Evolutionary conservation across 2,329 filamentous ascomycete species (phyloP).

Genomic region (Capronia epimyces): DNA sequence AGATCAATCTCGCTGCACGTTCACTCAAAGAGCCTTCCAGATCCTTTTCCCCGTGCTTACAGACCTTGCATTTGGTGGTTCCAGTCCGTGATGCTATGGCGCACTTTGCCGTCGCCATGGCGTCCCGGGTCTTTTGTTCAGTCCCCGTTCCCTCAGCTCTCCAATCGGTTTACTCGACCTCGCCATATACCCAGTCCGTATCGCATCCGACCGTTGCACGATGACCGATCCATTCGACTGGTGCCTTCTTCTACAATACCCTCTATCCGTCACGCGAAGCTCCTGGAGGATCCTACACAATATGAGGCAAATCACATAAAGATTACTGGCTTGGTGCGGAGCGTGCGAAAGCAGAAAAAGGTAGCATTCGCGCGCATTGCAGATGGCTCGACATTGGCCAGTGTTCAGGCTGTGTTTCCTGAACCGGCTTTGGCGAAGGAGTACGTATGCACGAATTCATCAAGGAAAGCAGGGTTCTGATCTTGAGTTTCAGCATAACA

Average conservation of each 20-base stretch:
- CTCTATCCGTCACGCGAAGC: constrained; percentile 10
- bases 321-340: constrained; percentile 26
- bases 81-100: constrained; percentile 24
- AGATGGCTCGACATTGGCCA: constrained; percentile 75
- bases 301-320: constrained; percentile 6
- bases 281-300: constrained; percentile 3
- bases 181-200: background rate
- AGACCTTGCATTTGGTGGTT: background rate
- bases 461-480: constrained; percentile 29
- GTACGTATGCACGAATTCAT: constrained; percentile 49
- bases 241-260: background rate
- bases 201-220: constrained; percentile 1
- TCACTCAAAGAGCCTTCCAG: background rate
- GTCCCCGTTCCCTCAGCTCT: background rate
- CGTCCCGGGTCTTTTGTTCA: constrained; percentile 3
- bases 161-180: background rate
- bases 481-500: constrained; percentile 56
- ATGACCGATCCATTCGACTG: background rate
- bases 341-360: constrained; percentile 72
- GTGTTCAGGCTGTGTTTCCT: constrained; percentile 71
- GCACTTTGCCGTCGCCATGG: constrained; percentile 14
- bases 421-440: constrained; percentile 64
- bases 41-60: background rate
- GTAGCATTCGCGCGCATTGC: constrained; percentile 77
- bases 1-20: background rate